These are phyloP conservation scores for Mallotus repandus DNA, from an alignment of 441 rosid species.

Conservation along the genomic window DNA sequence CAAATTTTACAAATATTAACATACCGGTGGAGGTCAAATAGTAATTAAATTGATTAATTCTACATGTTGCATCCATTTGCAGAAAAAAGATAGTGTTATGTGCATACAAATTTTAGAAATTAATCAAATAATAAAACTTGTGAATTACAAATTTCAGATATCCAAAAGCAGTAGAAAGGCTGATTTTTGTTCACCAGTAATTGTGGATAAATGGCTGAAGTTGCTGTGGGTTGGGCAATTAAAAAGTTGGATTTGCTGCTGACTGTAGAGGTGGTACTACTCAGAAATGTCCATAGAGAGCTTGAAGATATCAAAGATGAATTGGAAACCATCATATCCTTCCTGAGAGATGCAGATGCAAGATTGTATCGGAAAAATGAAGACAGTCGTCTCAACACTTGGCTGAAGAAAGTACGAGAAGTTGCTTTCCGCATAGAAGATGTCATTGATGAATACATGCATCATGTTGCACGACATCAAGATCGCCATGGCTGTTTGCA, in stretches of 20 bases:
- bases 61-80: no score
- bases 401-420: slow-evolving; percentile 27
- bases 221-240: neutral
- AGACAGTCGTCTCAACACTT: slow-evolving; percentile 17
- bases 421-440: neutral
- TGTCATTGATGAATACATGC: slow-evolving; percentile 33
- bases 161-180: no score
- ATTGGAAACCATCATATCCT: slow-evolving; percentile 29
- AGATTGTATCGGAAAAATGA: slow-evolving; percentile 31
- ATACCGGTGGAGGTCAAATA: no score
- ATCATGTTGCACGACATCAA: slow-evolving; percentile 14
- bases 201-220: slow-evolving; percentile 33
- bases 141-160: no score
- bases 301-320: slow-evolving; percentile 27
- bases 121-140: no score
- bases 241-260: slow-evolving; percentile 20
- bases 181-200: no score
- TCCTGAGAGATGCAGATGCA: slow-evolving; percentile 38
- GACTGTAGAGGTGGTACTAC: slow-evolving; percentile 21
- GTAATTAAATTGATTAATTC: no score
- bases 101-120: no score
- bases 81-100: no score
- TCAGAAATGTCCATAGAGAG: slow-evolving; percentile 28
- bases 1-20: no score
- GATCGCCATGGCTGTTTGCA: slow-evolving; percentile 13